A percentile compares a stretch with the other conserved stretches of the same genome.
phyloP scores from a whole-genome alignment of 2,329 filamentous ascomycete species.

The Tricladium varicosporioides region DNA sequence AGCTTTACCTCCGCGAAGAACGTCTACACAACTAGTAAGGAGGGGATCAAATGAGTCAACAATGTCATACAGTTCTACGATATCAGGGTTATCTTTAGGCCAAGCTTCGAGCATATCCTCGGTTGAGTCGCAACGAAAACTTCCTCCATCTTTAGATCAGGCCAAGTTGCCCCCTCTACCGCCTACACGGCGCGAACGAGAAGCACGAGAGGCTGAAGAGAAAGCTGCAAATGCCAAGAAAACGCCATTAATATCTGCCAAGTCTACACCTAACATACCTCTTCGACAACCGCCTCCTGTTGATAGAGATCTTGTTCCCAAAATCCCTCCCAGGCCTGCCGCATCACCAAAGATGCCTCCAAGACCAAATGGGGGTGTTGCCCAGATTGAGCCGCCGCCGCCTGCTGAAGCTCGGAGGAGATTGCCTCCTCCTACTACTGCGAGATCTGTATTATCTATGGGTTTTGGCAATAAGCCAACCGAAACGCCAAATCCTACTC shows the following conservation, averaged over 20 bases:
- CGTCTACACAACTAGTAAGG: conserved; percentile 41
- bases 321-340: conserved; percentile 29
- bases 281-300: conserved; percentile 21
- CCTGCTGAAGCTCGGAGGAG: conserved; percentile 22
- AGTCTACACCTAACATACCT: conserved; percentile 39
- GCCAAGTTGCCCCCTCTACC: conserved; percentile 58
- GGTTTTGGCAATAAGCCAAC: conserved; percentile 27
- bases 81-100: conserved; percentile 51
- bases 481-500: conserved; percentile 22
- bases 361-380: conserved; percentile 35
- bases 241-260: conserved; percentile 37
- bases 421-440: conserved; percentile 24
- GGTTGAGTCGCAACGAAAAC: conserved; percentile 41
- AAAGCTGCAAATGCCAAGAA: conserved; percentile 28
- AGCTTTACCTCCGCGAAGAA: conserved; percentile 49
- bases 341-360: conserved; percentile 52
- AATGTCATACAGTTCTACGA: conserved; percentile 50
- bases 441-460: conserved; percentile 24
- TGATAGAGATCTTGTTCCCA: conserved; percentile 26
- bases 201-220: conserved; percentile 44
- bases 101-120: conserved; percentile 47
- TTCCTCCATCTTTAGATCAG: conserved; percentile 56
- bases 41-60: conserved; percentile 59
- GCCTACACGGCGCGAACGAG: conserved; percentile 52
- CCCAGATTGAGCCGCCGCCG: conserved; percentile 25